Conservation (phyloP, 768 basidiomycete genomes). For the Cubamyces sp. region DNA sequence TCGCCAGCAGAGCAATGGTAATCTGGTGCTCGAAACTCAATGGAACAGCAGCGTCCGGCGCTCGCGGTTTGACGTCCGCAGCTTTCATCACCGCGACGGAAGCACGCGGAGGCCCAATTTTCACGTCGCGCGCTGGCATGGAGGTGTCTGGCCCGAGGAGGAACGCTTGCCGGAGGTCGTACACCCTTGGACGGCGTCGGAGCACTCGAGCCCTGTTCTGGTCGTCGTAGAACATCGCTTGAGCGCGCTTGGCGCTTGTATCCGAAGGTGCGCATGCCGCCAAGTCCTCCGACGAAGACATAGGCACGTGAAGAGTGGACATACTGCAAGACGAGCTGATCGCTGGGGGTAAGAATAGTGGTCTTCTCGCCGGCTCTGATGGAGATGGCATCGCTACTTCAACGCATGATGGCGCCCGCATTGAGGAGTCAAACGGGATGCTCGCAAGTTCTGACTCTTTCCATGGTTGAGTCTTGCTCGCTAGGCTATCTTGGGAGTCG, state of each 20-base stretch:
- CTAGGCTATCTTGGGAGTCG: slow-evolving; percentile 14
- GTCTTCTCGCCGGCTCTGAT: background rate
- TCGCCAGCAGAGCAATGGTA: slow-evolving; percentile 24
- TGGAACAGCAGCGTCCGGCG: background rate
- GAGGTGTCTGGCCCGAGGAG: background rate
- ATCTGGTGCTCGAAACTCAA: slow-evolving; percentile 26
- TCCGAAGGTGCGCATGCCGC: too few relatives aligned
- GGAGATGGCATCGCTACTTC: background rate
- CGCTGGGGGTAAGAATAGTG: background rate
- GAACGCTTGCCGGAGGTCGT: slow-evolving; percentile 24
- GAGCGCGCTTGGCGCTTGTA: too few relatives aligned
- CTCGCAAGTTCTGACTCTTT: slow-evolving; percentile 5
- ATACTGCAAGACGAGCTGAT: background rate
- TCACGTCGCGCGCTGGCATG: background rate
- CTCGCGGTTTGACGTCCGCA: background rate
- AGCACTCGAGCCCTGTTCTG: slow-evolving; percentile 8
- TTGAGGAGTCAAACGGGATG: slow-evolving; percentile 6
- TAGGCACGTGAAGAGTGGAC: background rate
- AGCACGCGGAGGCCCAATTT: background rate
- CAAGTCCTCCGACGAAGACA: too few relatives aligned
- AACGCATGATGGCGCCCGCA: background rate
- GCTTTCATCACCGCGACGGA: background rate
- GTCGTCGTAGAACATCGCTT: background rate
- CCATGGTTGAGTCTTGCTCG: slow-evolving; percentile 2
- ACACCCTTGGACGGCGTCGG: slow-evolving; percentile 14